A percentile compares a stretch with the other conserved stretches of the same genome.
These are phyloP conservation scores for Trametes versicolor DNA, from an alignment of 1,284 basidiomycete species.

Conservation along the genomic window DNA sequence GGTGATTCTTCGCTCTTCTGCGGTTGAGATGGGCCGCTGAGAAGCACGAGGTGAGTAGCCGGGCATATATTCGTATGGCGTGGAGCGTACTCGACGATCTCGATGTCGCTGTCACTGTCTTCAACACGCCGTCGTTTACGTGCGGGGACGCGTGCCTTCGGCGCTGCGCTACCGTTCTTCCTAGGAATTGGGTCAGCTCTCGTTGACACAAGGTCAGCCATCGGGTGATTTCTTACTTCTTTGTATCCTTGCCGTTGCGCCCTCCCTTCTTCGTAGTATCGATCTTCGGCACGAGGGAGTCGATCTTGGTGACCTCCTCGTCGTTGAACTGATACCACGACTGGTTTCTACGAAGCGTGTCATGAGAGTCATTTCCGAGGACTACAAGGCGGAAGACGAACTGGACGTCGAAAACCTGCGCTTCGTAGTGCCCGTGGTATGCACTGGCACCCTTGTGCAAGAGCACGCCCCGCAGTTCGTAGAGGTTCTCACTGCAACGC, in stretches of 20 bases:
- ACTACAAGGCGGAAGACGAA: slow-evolving; percentile 50
- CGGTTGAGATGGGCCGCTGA: slow-evolving; percentile 21
- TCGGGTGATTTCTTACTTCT: slow-evolving; percentile 32
- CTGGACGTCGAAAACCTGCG: slow-evolving; percentile 84
- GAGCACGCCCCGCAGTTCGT: slow-evolving; percentile 85
- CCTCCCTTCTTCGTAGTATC: slow-evolving; percentile 23
- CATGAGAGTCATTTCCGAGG: not conserved
- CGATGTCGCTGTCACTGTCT: slow-evolving; percentile 69
- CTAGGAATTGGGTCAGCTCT: slow-evolving; percentile 19
- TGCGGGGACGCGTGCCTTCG: slow-evolving; percentile 40
- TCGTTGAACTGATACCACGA: slow-evolving; percentile 95
- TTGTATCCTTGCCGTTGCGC: slow-evolving; percentile 27
- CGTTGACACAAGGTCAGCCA: not conserved
- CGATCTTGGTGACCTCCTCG: slow-evolving; percentile 74
- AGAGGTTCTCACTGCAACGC: slow-evolving; percentile 52
- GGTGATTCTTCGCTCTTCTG: slow-evolving; percentile 16
- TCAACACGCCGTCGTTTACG: slow-evolving; percentile 60
- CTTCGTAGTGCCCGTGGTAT: slow-evolving; percentile 93
- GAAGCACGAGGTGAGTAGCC: not conserved
- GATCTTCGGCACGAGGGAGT: slow-evolving; percentile 58
- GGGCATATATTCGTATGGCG: not conserved
- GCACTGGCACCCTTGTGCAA: slow-evolving; percentile 89
- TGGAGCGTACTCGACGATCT: slow-evolving; percentile 44
- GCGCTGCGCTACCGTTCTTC: slow-evolving; percentile 37
- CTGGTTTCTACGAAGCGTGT: slow-evolving; percentile 55